Percentiles rank a stretch among this genome's conserved stretches.
Conservation (phyloP, 768 basidiomycete species). For the Mycena maculata region DNA sequence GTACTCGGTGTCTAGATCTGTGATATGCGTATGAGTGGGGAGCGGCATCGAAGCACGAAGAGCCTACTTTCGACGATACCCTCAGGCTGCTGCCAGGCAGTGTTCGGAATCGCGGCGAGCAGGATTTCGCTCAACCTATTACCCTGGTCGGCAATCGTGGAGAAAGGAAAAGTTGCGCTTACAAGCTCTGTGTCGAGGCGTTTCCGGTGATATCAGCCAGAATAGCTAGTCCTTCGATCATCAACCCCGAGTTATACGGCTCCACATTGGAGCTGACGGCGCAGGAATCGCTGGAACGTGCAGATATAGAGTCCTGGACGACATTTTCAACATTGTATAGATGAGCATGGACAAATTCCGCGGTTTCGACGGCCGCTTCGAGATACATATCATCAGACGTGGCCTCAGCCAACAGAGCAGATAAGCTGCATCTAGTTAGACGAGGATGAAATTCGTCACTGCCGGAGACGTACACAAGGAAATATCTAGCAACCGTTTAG, state of each 20-base stretch:
- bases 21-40: background rate
- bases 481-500: background rate
- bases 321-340: background rate
- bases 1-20: background rate
- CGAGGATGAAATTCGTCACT: background rate
- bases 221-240: background rate
- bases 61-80: background rate
- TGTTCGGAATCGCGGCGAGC: no score
- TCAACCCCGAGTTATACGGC: background rate
- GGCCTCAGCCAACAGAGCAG: background rate
- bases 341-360: background rate
- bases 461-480: background rate
- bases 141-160: no score
- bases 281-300: background rate
- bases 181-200: background rate
- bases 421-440: background rate
- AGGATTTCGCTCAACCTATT: background rate
- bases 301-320: background rate
- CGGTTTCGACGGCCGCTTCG: background rate
- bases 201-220: background rate
- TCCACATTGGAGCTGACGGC: background rate
- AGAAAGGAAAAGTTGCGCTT: background rate
- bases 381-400: background rate
- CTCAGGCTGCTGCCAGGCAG: background rate
- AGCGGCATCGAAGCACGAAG: background rate